These are phyloP conservation scores for Arthrinium puccinioides DNA, from an alignment of 2,329 filamentous ascomycete genomes.

Conservation along the genomic window DNA sequence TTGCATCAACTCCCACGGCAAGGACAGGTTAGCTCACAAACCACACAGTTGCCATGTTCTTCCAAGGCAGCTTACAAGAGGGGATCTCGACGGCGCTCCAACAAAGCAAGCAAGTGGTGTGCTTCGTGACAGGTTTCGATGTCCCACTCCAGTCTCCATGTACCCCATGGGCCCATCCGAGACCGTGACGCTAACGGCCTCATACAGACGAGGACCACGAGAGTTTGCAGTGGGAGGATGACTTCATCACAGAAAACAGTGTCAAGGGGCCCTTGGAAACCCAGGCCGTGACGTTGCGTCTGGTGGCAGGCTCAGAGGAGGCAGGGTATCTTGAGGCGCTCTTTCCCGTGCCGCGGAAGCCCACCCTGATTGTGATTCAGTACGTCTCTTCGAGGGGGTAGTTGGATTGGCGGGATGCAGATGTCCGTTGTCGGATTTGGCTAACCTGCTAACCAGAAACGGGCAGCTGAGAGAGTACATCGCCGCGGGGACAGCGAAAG, in stretches of 20 bases:
- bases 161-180: neutral
- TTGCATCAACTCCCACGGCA: too few relatives aligned
- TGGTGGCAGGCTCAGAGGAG: constrained; percentile 69
- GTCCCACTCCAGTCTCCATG: too few relatives aligned
- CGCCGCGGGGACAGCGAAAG: constrained; percentile 52
- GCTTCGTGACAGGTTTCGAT: constrained; percentile 73
- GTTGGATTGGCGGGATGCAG: neutral
- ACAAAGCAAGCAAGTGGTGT: constrained; percentile 71
- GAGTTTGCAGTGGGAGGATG: constrained; percentile 65
- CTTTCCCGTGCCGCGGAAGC: constrained; percentile 72
- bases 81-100: constrained; percentile 72
- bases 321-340: constrained; percentile 76
- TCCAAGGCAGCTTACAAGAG: constrained; percentile 69
- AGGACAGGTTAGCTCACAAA: too few relatives aligned
- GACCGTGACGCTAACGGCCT: constrained; percentile 3
- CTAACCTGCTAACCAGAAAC: constrained; percentile 35
- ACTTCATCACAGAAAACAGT: constrained; percentile 52
- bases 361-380: constrained; percentile 73
- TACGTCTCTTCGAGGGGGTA: constrained; percentile 28
- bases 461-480: constrained; percentile 74
- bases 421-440: neutral
- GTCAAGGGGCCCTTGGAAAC: constrained; percentile 50
- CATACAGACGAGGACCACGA: constrained; percentile 58
- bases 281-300: constrained; percentile 62
- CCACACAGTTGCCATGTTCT: constrained; percentile 75